Conservation (phyloP, 164 flowering plant species). For the Euptelea pleiosperma region DNA sequence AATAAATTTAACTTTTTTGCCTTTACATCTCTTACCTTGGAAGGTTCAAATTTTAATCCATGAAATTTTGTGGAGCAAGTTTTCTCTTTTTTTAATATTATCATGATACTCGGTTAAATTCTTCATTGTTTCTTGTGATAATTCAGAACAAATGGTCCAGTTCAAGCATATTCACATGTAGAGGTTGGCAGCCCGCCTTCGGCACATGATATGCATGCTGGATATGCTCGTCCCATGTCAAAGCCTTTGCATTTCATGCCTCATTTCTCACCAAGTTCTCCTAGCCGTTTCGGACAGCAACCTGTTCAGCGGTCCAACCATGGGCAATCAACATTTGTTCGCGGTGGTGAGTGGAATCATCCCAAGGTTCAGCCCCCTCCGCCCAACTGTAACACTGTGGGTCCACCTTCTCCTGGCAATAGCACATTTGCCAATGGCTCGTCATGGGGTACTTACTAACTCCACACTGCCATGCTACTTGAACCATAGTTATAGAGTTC, state of each 20-base stretch:
- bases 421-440: slow-evolving; percentile 40
- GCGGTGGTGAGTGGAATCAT: slow-evolving; percentile 55
- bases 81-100: neutral
- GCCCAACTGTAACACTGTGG: slow-evolving; percentile 39
- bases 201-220: slow-evolving; percentile 40
- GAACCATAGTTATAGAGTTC: neutral
- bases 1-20: too few species aligned
- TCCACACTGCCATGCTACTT: neutral
- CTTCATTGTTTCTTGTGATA: slow-evolving; percentile 7
- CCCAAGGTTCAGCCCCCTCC: slow-evolving; percentile 45
- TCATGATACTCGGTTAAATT: neutral
- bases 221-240: slow-evolving; percentile 42
- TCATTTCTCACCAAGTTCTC: slow-evolving; percentile 57
- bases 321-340: slow-evolving; percentile 40
- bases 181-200: slow-evolving; percentile 58
- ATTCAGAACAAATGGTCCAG: slow-evolving; percentile 61
- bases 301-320: slow-evolving; percentile 47
- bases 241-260: slow-evolving; percentile 51
- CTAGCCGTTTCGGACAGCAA: slow-evolving; percentile 78
- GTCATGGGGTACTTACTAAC: slow-evolving; percentile 63
- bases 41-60: neutral
- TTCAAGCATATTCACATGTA: slow-evolving; percentile 46
- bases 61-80: too few species aligned
- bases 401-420: slow-evolving; percentile 59
- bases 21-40: neutral